phyloP scores from a whole-genome alignment of 805 yeast species.

The Lipomyces yamanashiensis region DNA sequence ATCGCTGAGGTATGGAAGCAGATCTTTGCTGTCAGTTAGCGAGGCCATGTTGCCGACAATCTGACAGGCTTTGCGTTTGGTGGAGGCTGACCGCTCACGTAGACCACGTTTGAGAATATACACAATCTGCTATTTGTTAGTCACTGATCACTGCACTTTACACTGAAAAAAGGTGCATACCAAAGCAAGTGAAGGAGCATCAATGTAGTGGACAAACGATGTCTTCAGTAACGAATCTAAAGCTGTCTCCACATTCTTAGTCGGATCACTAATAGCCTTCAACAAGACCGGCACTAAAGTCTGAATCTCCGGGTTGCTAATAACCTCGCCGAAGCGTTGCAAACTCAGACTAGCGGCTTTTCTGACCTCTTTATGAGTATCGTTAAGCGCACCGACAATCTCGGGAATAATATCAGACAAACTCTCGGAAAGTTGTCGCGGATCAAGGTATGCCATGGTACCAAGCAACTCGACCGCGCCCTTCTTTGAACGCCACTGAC shows the following conservation, averaged over 20 bases:
- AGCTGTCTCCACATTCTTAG: constrained; percentile 85
- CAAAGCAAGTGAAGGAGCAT: constrained; percentile 95
- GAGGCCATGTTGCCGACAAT: constrained; percentile 99
- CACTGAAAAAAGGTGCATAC: constrained; percentile 47
- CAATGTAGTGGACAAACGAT: constrained; percentile 95
- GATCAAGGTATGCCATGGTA: constrained; percentile 97
- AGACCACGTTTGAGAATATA: constrained; percentile 96
- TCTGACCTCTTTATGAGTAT: constrained; percentile 95
- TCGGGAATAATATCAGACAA: constrained; percentile 92
- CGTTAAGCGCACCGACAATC: constrained; percentile 91
- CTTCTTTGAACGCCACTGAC: constrained; percentile 94
- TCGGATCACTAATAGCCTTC: constrained; percentile 95
- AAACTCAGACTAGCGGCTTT: constrained; percentile 90
- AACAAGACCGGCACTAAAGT: constrained; percentile 83
- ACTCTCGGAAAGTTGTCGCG: constrained; percentile 88
- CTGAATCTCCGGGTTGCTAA: constrained; percentile 95
- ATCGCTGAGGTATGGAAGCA: constrained; percentile 78
- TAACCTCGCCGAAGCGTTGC: constrained; percentile 93
- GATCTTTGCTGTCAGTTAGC: constrained; percentile 84
- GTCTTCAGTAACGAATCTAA: constrained; percentile 84
- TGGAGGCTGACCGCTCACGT: constrained; percentile 89
- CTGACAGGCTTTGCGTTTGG: constrained; percentile 93
- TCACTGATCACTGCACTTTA: not conserved
- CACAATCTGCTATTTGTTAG: constrained; percentile 47
- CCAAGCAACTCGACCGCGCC: constrained; percentile 96